Conservation (phyloP, 352 stramenopile genomes). For the Pythium biforme region DNA sequence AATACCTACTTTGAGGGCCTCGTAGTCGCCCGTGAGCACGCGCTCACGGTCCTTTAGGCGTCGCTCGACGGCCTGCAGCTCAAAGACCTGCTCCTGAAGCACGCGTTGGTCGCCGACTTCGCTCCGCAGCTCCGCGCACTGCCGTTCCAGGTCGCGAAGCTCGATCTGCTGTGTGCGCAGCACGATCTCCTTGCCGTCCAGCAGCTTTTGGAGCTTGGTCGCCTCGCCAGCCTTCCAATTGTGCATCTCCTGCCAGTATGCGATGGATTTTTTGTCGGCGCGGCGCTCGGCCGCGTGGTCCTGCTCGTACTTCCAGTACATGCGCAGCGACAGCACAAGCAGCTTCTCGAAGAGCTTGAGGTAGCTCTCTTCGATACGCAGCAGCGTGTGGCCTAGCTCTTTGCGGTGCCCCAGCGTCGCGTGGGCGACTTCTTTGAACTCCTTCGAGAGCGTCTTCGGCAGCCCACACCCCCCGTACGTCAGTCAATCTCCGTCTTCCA, state of each 20-base stretch:
- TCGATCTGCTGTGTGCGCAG: conserved; percentile 50
- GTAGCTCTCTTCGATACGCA: conserved; percentile 76
- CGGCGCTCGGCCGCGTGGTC: conserved; percentile 44
- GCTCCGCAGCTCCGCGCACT: conserved; percentile 23
- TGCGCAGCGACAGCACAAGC: conserved; percentile 60
- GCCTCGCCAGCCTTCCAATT: conserved; percentile 42
- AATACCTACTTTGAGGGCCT: conserved; percentile 24
- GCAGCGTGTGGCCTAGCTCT: conserved; percentile 58
- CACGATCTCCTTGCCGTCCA: conserved; percentile 59
- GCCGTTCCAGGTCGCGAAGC: conserved; percentile 42
- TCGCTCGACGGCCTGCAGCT: conserved; percentile 35
- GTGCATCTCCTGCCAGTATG: conserved; percentile 54
- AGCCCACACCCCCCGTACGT: neutral
- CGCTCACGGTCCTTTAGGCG: conserved; percentile 32
- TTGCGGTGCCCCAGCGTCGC: conserved; percentile 62
- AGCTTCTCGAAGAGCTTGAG: conserved; percentile 77
- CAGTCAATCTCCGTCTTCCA: neutral
- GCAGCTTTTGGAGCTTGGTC: conserved; percentile 45
- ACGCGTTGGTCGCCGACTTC: conserved; percentile 28
- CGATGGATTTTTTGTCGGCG: conserved; percentile 42
- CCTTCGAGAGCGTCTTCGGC: conserved; percentile 49
- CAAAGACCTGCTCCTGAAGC: conserved; percentile 42
- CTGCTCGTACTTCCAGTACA: conserved; percentile 75
- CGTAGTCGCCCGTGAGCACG: conserved; percentile 34
- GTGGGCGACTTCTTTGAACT: conserved; percentile 68